Evolutionary conservation across 345 rosid genomes (phyloP).

Genomic region (Cardamine resedifolia): DNA sequence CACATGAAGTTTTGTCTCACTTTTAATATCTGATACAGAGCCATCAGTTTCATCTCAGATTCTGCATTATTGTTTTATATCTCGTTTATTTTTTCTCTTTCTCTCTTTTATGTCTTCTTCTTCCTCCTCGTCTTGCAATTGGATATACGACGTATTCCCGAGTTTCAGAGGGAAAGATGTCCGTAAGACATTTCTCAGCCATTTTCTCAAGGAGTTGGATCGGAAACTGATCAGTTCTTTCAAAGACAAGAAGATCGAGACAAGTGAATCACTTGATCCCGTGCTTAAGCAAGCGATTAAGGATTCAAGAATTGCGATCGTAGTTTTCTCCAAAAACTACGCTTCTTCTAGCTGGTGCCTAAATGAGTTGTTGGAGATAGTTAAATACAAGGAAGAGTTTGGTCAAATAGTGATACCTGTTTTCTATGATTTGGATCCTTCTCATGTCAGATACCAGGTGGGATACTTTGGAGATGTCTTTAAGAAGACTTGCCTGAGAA

Average conservation of each 20-base stretch:
- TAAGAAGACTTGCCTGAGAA: not conserved
- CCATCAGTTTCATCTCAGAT: too few relatives aligned
- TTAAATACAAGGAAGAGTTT: not conserved
- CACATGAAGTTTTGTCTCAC: too few relatives aligned
- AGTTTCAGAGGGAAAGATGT: slow-evolving; percentile 5
- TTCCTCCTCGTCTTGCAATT: not conserved
- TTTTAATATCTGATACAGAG: too few relatives aligned
- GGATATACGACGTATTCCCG: not conserved
- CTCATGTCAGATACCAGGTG: not conserved
- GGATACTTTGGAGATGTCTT: slow-evolving; percentile 4
- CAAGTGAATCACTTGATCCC: not conserved
- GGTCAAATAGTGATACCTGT: not conserved
- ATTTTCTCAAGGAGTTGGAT: not conserved
- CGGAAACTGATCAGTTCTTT: not conserved
- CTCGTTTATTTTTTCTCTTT: not conserved
- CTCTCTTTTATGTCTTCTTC: not conserved
- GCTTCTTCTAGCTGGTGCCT: too few relatives aligned
- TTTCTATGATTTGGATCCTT: slow-evolving; percentile 18
- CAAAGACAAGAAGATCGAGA: not conserved
- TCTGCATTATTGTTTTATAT: too few relatives aligned
- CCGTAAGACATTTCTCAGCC: not conserved
- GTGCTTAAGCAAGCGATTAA: too few relatives aligned
- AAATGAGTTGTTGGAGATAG: not conserved
- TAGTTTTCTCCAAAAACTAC: too few relatives aligned
- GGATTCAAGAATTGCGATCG: too few relatives aligned